Evolutionary conservation across 2,329 filamentous ascomycete genomes (phyloP), one percentile per base, ranked within the genome.

Genomic region (Akanthomyces dipterigenus): DNA sequence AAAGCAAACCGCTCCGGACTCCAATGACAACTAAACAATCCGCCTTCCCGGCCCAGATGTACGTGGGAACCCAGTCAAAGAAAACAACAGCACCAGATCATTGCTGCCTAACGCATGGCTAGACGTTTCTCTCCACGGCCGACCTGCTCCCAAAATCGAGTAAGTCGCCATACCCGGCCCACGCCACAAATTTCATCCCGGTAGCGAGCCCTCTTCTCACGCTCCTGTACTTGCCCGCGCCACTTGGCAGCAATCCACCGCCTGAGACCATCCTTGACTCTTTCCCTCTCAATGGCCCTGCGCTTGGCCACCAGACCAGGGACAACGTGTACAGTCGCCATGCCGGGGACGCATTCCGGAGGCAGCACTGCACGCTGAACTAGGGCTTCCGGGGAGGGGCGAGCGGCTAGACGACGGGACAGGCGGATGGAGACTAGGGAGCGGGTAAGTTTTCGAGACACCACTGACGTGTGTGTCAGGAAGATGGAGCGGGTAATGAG

Each of bases 401-500:
- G 80, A 9, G 79, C 74, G 20, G 83, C 80, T 2, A 90, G 77
- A 12, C 82, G 81, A 53, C 83, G 82, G 28, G 86, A 82, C 5
- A 91, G 78, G 34, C 83, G 83, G 67, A 90, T 90, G 56, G 82
- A 82, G 6, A 86, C 82, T 3, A 91, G 78, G 16, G 81, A 87
- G 61, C 86, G 82, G 50, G 82, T 83, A 3, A 91, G 80, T 24
- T 79, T 77, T 22, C 86, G 82, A 3, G 87, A 88, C 26, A 87
- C 81, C 50, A 87, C 79, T 38, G 87, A 83, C 16, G 85, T 90
- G 60, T 81, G 78, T 45, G 86, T 88, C 46, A 89, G 73, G 72
- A 89, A 88, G 69, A 91, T 89, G 70, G 78, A 81, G 45, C 86
- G 81, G 24, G 78, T 73, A 57, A 87, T 85, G 16, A 90, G 84